These are phyloP conservation scores for Tremellales sp. DNA, from an alignment of 1,284 basidiomycete genomes.

Conservation along the genomic window DNA sequence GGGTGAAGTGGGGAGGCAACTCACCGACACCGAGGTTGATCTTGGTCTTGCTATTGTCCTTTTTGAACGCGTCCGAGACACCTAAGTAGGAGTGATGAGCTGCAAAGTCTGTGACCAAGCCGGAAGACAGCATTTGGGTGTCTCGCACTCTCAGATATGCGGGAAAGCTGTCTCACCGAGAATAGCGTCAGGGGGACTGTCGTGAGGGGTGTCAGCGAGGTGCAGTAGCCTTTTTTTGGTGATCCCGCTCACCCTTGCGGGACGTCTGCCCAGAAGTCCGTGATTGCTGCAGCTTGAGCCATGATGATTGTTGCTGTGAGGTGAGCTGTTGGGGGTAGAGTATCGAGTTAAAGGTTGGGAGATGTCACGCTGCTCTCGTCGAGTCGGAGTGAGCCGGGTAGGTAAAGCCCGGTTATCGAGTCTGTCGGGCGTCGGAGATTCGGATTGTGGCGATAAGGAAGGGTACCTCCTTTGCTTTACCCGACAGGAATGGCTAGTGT, in stretches of 20 bases:
- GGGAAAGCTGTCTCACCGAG: slow-evolving; percentile 23
- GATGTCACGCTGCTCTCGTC: too few species aligned
- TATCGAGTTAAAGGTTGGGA: too few species aligned
- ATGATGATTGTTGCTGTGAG: too few species aligned
- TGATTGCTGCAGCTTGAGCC: too few species aligned
- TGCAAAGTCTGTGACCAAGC: slow-evolving; percentile 1
- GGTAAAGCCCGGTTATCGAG: too few species aligned
- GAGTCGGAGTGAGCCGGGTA: too few species aligned
- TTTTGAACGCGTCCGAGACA: slow-evolving; percentile 58
- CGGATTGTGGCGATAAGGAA: too few species aligned
- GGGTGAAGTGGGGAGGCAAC: slow-evolving; percentile 7
- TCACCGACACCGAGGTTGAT: slow-evolving; percentile 95
- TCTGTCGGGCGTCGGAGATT: too few species aligned
- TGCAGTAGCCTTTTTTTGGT: not conserved
- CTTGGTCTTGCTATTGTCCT: slow-evolving; percentile 83
- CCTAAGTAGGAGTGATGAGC: slow-evolving; percentile 16
- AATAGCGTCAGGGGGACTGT: slow-evolving; percentile 33
- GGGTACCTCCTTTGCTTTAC: too few species aligned
- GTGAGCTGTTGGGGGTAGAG: too few species aligned
- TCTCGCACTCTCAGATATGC: too few species aligned
- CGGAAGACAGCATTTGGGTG: not conserved
- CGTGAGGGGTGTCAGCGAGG: not conserved
- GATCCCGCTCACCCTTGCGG: slow-evolving; percentile 27
- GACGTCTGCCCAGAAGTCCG: slow-evolving; percentile 31
- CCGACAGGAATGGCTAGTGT: too few species aligned